phyloP scores from a whole-genome alignment of 306 rosid species.

The Heteromeles arbutifolia region DNA sequence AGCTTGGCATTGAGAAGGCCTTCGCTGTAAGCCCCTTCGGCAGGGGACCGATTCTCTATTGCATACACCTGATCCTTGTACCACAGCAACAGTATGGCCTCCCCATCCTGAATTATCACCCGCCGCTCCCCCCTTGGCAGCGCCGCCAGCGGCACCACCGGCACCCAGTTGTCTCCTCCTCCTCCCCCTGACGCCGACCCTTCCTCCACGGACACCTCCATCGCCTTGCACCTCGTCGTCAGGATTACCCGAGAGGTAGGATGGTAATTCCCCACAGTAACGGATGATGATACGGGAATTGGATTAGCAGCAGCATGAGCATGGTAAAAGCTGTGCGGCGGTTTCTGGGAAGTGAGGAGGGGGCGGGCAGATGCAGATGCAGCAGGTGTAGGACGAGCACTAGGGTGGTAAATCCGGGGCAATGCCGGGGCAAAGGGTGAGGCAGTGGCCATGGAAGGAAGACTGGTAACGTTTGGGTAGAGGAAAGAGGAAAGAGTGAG shows the following conservation, averaged over 20 bases:
- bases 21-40: constrained; percentile 91
- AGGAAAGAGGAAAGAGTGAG: not conserved
- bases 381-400: constrained; percentile 1
- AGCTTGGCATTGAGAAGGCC: constrained; percentile 92
- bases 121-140: constrained; percentile 89
- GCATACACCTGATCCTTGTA: constrained; percentile 72
- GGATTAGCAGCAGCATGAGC: too few species aligned
- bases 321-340: not conserved
- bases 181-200: constrained; percentile 37
- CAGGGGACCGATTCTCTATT: constrained; percentile 87
- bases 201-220: constrained; percentile 58
- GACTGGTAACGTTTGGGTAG: not conserved
- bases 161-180: constrained; percentile 57
- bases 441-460: constrained; percentile 35
- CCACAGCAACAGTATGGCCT: constrained; percentile 72
- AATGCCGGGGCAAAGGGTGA: constrained; percentile 35
- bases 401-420: constrained; percentile 17
- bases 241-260: not conserved
- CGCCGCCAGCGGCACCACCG: constrained; percentile 86
- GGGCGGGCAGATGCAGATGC: not conserved
- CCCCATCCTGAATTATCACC: constrained; percentile 71
- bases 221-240: constrained; percentile 44
- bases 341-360: constrained; percentile 1
- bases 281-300: not conserved
- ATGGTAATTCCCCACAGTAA: not conserved